Conservation (phyloP, 768 basidiomycete species). For the Polyporus arcularius region DNA sequence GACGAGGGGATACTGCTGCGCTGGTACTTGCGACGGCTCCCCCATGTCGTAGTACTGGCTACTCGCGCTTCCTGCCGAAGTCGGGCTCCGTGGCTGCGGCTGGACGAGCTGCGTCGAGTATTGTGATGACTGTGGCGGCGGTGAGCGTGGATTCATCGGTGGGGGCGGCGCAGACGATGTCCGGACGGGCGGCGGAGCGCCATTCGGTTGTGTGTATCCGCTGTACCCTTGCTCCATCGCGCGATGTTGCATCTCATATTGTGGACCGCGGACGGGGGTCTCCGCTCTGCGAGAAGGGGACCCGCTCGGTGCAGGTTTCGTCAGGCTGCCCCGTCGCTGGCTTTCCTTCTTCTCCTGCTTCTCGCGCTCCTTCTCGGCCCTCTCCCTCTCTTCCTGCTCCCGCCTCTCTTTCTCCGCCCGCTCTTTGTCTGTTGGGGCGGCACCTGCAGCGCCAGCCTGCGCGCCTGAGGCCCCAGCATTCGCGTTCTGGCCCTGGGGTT, state of each 20-base stretch:
- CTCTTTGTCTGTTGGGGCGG: conserved; percentile 32
- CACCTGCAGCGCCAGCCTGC: conserved; percentile 11
- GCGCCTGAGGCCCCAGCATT: conserved; percentile 26
- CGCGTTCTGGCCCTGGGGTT: conserved; percentile 32
- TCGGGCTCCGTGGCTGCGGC: conserved; percentile 36
- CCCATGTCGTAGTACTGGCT: conserved; percentile 33
- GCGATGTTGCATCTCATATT: conserved; percentile 93
- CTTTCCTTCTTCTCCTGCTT: conserved; percentile 45
- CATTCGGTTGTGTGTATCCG: conserved; percentile 20
- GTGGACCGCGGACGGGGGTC: conserved; percentile 84
- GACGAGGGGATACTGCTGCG: conserved; percentile 26
- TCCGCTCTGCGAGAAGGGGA: conserved; percentile 67
- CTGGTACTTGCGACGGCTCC: conserved; percentile 35
- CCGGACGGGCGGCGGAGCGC: conserved; percentile 10
- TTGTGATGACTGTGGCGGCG: conserved; percentile 16
- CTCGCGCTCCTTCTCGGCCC: conserved; percentile 40
- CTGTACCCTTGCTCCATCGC: conserved; percentile 90
- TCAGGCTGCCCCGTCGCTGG: conserved; percentile 56
- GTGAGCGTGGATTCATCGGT: conserved; percentile 12
- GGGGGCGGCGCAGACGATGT: conserved; percentile 28
- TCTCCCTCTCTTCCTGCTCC: conserved; percentile 42
- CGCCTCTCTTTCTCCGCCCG: conserved; percentile 37
- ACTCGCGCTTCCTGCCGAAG: conserved; percentile 10
- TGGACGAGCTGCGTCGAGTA: conserved; percentile 27
- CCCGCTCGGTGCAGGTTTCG: conserved; percentile 57